These are phyloP conservation scores for Suillus americanus DNA, from an alignment of 768 basidiomycete species.

Conservation along the genomic window DNA sequence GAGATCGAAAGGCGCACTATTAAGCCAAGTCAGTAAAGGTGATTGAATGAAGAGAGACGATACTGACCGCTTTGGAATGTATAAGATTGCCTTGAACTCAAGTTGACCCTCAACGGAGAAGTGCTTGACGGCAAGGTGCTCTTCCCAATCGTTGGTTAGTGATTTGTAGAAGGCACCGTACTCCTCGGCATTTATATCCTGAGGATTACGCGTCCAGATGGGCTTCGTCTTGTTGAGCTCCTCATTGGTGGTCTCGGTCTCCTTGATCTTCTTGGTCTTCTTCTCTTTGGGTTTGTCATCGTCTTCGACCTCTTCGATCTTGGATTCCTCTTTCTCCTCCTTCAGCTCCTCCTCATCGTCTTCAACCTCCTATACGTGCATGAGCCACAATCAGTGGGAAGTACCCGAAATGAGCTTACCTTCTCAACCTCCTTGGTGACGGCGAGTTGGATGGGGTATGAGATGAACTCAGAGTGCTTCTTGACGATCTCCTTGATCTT, in stretches of 20 bases:
- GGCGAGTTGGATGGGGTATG: constrained; percentile 97
- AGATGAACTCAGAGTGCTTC: constrained; percentile 99
- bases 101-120: constrained; percentile 99
- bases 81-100: constrained; percentile 99
- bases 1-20: constrained; percentile 95
- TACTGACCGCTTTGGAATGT: constrained; percentile 88
- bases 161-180: constrained; percentile 99
- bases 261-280: constrained; percentile 94
- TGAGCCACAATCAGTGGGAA: not conserved
- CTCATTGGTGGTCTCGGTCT: constrained; percentile 83
- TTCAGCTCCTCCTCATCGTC: constrained; percentile 76
- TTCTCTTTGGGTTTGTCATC: constrained; percentile 86
- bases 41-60: too few species aligned
- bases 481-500: constrained; percentile 99
- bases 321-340: constrained; percentile 73
- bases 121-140: constrained; percentile 99
- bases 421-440: constrained; percentile 99
- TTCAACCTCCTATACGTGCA: constrained; percentile 68
- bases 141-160: constrained; percentile 99
- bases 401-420: constrained; percentile 47
- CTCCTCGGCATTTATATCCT: constrained; percentile 90
- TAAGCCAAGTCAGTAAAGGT: constrained; percentile 9
- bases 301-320: constrained; percentile 83
- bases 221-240: constrained; percentile 99
- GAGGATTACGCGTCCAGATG: constrained; percentile 98